These are phyloP conservation scores for Kappamyces sp. DNA, from an alignment of 192 early-diverging fungal genomes.

Conservation along the genomic window DNA sequence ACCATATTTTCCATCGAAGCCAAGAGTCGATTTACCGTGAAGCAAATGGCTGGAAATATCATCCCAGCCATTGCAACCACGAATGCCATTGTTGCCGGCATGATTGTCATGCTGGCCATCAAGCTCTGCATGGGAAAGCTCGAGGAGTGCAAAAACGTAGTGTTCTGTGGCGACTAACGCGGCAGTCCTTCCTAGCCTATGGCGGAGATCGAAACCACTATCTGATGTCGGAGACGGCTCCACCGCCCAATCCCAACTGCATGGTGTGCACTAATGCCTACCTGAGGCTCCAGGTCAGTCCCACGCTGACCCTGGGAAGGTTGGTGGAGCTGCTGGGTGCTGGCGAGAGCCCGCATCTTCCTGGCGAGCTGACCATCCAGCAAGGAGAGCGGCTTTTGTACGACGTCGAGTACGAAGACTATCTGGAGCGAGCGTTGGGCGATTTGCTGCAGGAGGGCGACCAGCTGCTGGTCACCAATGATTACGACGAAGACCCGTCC, in stretches of 20 bases:
- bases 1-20: constrained; percentile 72
- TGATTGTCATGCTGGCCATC: constrained; percentile 86
- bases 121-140: constrained; percentile 55
- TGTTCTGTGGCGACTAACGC: background rate
- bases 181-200: constrained; percentile 53
- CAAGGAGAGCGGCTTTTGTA: constrained; percentile 51
- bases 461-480: constrained; percentile 55
- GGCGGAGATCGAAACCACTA: constrained; percentile 49
- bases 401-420: constrained; percentile 88
- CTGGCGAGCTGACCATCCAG: constrained; percentile 67
- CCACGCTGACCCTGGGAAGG: constrained; percentile 58
- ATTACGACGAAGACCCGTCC: constrained; percentile 41
- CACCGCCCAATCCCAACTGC: constrained; percentile 69
- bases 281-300: constrained; percentile 56
- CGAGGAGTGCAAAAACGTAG: constrained; percentile 49
- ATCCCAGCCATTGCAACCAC: constrained; percentile 98
- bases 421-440: constrained; percentile 21
- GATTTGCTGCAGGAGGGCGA: constrained; percentile 51
- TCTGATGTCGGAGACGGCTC: constrained; percentile 59
- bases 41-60: constrained; percentile 99
- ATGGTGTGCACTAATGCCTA: constrained; percentile 65
- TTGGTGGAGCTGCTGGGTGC: constrained; percentile 47
- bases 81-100: constrained; percentile 91
- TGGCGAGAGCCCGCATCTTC: constrained; percentile 45
- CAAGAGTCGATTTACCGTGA: constrained; percentile 79